phyloP scores from a whole-genome alignment of 2,329 filamentous ascomycete species.

The Botrytis fragariae region DNA sequence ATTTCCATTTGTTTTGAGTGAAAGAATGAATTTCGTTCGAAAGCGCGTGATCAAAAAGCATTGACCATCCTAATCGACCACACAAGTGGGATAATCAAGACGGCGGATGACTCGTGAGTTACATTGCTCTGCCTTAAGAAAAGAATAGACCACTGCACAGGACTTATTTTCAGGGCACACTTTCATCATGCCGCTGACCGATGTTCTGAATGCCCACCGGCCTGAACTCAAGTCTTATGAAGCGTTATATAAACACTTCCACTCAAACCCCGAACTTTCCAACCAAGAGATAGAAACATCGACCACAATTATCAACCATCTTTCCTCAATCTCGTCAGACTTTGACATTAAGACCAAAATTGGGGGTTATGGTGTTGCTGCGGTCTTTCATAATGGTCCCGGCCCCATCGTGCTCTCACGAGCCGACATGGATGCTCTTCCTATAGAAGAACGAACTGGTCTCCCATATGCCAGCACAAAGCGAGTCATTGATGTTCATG shows the following conservation, averaged over 20 bases:
- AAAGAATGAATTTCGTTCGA: not conserved
- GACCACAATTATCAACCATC: not conserved
- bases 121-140: not conserved
- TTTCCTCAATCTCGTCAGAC: conserved; percentile 23
- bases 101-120: not conserved
- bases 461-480: conserved; percentile 54
- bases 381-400: conserved; percentile 51
- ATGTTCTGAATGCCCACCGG: not conserved
- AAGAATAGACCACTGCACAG: not conserved
- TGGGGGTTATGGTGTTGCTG: conserved; percentile 58
- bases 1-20: not conserved
- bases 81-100: not conserved
- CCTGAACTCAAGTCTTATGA: conserved; percentile 12
- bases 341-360: conserved; percentile 49
- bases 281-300: conserved; percentile 17
- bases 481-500: conserved; percentile 39
- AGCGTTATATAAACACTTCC: conserved; percentile 15
- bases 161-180: no score
- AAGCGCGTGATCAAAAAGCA: conserved; percentile 1
- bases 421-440: conserved; percentile 61
- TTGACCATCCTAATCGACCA: not conserved
- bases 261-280: conserved; percentile 18
- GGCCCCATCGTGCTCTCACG: conserved; percentile 56
- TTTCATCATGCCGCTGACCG: not conserved
- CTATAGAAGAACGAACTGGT: conserved; percentile 53